Percentiles rank a stretch among this genome's conserved stretches.
Evolutionary conservation across 257 asterid genomes (phyloP).

Genomic region (Orobanche coerulescens): DNA sequence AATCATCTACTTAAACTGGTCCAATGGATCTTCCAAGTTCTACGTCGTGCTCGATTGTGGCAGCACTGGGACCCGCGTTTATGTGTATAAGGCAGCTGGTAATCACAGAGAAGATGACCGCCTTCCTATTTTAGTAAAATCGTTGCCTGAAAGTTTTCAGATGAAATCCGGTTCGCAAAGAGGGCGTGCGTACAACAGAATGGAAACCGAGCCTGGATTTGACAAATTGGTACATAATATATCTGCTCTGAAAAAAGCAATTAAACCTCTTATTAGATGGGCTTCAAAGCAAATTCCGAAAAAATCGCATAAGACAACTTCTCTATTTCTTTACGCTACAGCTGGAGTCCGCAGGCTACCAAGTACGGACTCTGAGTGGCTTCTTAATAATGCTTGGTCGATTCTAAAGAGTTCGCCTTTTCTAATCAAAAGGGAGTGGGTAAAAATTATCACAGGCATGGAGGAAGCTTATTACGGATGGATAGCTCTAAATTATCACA

Average conservation of each 20-base stretch:
- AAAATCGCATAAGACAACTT: conserved; percentile 61
- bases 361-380: conserved; percentile 83
- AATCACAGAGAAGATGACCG: conserved; percentile 43
- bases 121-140: conserved; percentile 64
- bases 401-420: conserved; percentile 62
- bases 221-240: conserved; percentile 80
- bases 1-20: conserved; percentile 54
- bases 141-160: conserved; percentile 71
- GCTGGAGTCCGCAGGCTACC: conserved; percentile 97
- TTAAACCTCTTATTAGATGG: conserved; percentile 77
- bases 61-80: conserved; percentile 96
- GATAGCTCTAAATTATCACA: conserved; percentile 84
- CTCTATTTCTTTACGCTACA: conserved; percentile 86
- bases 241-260: conserved; percentile 57
- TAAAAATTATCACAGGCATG: conserved; percentile 72
- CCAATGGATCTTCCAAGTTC: conserved; percentile 49
- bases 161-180: conserved; percentile 47
- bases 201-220: conserved; percentile 98
- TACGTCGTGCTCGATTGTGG: conserved; percentile 95
- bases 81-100: conserved; percentile 68
- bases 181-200: conserved; percentile 90
- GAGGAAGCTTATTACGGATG: conserved; percentile 98
- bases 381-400: conserved; percentile 79
- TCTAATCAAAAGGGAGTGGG: conserved; percentile 87
- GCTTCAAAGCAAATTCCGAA: conserved; percentile 88